Base-by-base conservation (phyloP, 1,284 basidiomycete species). In the Cutaneotrichosporon dermatis region DNA sequence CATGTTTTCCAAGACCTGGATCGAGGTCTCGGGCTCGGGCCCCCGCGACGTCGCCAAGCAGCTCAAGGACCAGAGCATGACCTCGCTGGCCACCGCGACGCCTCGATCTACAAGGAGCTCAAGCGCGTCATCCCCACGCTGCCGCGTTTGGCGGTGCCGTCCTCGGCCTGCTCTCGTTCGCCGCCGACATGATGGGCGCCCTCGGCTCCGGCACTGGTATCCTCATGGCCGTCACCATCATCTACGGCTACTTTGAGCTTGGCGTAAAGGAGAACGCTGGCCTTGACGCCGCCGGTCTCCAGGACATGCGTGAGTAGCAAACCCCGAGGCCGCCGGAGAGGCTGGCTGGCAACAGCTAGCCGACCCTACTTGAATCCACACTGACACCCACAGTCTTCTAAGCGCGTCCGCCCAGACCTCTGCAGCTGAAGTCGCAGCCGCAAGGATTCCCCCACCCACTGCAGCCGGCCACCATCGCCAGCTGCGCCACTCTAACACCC, bases 1-100 rank as follows among this genome's bases (percentile, higher is more conserved):
- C 11, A 83, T 98, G 69, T 98, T 98, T 83, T 94, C 90, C 76
- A 98, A 98, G 84, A 96, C 95, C 4, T 99, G 95, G 95, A 98
- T 99, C 71, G 95, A 98, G 74, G 92, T 98, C 42, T 97, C 92
- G 2, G 95, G 95, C 40, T 90, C 88, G 58, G 93, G 95, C 13
- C 95, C 95, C 13, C 82, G 95, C 55, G 95, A 99, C 69, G 88
- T 99, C 57, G 95, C 95, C 58, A 96, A 95, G 80, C 94, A 99
- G 79, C 86, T 99, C 74, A 98, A 98, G 83, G 95, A 99, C 71
- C 94, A 97, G 79, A 89, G 90, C 71, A 94, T 98, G 90, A 95
- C 98, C 95, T 98, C 86, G 93, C 94, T 33, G 94, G 95, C 59
- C 94, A 97, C 78, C 88, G 93, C 66, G 95, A 98, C 75, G 92